Evolutionary conservation across 495 filamentous ascomycete genomes (phyloP).

Genomic region (Daldinia bambusicola): DNA sequence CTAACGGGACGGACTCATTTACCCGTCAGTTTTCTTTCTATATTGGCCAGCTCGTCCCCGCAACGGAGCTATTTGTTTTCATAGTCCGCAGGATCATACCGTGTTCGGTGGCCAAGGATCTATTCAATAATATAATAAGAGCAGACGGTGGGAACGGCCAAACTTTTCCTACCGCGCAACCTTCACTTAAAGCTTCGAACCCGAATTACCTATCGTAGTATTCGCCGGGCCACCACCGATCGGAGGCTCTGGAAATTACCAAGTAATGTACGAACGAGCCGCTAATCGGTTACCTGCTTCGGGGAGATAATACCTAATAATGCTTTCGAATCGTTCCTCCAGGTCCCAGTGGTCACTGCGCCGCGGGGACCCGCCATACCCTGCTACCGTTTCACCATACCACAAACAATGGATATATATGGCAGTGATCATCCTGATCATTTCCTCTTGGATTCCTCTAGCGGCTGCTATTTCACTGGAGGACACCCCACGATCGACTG

Average conservation of each 20-base stretch:
- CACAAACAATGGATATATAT: constrained; percentile 46
- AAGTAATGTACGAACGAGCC: constrained; percentile 34
- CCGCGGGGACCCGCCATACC: constrained; percentile 40
- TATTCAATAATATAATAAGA: constrained; percentile 34
- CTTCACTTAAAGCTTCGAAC: constrained; percentile 14
- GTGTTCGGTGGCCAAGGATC: constrained; percentile 11
- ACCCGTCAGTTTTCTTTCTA: constrained; percentile 27
- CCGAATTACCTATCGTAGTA: constrained; percentile 20
- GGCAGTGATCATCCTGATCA: constrained; percentile 48
- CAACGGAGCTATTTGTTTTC: constrained; percentile 25
- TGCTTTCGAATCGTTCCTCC: constrained; percentile 28
- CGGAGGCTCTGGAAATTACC: constrained; percentile 33
- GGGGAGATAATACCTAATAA: constrained; percentile 26
- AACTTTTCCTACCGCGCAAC: constrained; percentile 10
- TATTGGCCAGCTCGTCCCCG: constrained; percentile 31
- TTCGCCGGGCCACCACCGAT: constrained; percentile 19
- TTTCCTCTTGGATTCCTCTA: constrained; percentile 50
- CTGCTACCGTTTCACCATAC: constrained; percentile 39
- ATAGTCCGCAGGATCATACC: constrained; percentile 21
- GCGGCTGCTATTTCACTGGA: constrained; percentile 47
- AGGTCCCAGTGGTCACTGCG: constrained; percentile 33
- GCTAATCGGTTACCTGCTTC: constrained; percentile 43
- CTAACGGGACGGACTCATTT: constrained; percentile 39
- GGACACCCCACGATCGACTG: constrained; percentile 44
- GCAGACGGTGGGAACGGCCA: constrained; percentile 10